Base-by-base conservation (phyloP, 768 basidiomycete species). In the Cystobasidium onofrii region DNA sequence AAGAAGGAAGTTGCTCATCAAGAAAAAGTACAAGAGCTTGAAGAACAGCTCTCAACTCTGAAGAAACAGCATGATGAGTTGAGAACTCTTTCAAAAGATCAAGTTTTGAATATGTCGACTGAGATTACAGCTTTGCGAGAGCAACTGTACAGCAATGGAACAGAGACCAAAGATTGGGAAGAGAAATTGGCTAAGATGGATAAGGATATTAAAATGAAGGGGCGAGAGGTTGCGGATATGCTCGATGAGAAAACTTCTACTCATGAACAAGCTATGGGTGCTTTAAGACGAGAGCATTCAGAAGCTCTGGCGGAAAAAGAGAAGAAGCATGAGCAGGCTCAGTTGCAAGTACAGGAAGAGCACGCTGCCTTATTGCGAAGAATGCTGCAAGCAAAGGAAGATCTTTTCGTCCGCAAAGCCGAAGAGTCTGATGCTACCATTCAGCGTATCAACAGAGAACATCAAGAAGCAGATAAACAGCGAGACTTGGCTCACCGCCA, bases 1-100 rank as follows among this genome's bases (percentile, higher is more conserved):
- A 89, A 91, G 83, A 98, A 98, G 80, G 96, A 99, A 81, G 89
- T 91, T 2, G 84, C 87, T 39, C 95, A 98, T 80, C 87, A 87
- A 41, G 91, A 95, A 78, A 80, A 86, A 27, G 89, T 96, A 31
- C 88, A 91, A 50, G 83, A 83, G 36, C 84, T 97, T 75, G 88
- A 87, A 54, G 79, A 83, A 17, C 87, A 94, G 78, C 84, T 96
- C 27, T 80, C 76, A 0, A 77, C 77, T 57, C 76, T 77, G 84
- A 87, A 88, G 72, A 85, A 90, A 50, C 89, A 91, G 79, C 86
- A 91, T 63, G 91, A 94, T 72, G 90, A 89, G 64, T 84, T 97
- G 23, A 87, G 86, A 7, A 86, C 88, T 7, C 84, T 94, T 52
- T 90, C 90, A 17, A 85, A 89, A 70, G 89, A 95, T 78, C 92